Evolutionary conservation across 352 stramenopile genomes (phyloP), one percentile per base, ranked within the genome.

Genomic region (Phytophthora pluvialis): DNA sequence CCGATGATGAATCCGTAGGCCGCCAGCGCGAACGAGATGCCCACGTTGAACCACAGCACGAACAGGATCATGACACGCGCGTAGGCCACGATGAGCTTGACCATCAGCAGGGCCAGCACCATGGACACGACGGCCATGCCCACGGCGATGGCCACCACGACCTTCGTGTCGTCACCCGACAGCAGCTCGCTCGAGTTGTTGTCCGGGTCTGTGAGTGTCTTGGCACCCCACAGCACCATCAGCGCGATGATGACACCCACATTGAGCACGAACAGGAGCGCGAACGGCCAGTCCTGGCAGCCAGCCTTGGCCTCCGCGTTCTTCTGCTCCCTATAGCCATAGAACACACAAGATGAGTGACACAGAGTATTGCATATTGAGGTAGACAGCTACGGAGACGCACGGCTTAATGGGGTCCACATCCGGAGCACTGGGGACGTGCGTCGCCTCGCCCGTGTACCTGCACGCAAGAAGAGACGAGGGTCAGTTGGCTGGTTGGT

Each of bases 1-100:
- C 74, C 66, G 47, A 90, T 89, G 15, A 69, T 48, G 54, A 93
- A 90, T 35, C 86, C 88, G 60, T 91, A 89, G 9, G 61, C 82
- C 12, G 83, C 81, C 18, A 93, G 68, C 2, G 78, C 80, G 51
- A 92, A 80, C 28, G 80, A 78, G 26, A 94, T 66, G 47, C 57
- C 81, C 36, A 96, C 88, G 60, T 93, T 94, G 72, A 93, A 95
- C 83, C 88, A 96, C 15, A 96, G 76, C 61, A 89, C 81, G 53
- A 95, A 93, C 49, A 79, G 70, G 71, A 96, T 95, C 86, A 94
- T 94, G 51, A 77, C 86, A 44, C 82, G 76, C 25, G 86, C 88
- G 61, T 88, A 89, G 26, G 80, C 72, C 5, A 89, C 85, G 40
- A 94, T 91, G 58, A 96, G 83, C 68, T 93, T 92, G 46, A 96